These are phyloP conservation scores for Dunaliella primolecta DNA, from an alignment of 139 green algal species.

Conservation along the genomic window DNA sequence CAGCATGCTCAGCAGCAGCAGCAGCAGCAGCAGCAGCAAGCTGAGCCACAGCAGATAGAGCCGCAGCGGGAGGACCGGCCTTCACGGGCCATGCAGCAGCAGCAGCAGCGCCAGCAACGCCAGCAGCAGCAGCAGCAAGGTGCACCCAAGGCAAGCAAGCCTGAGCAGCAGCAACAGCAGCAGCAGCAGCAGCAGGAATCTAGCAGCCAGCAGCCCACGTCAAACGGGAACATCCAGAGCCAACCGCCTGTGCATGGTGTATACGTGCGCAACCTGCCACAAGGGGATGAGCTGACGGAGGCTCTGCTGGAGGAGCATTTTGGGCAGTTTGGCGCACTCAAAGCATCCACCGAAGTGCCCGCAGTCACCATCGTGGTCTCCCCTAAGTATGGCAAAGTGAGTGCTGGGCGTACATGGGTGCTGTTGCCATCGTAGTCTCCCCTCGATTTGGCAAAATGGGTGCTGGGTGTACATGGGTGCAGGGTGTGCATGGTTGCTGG, in stretches of 20 bases:
- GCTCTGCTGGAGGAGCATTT: neutral
- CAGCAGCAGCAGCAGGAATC: neutral
- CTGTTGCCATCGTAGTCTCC: too few relatives aligned
- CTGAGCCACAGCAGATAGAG: neutral
- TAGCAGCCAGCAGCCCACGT: neutral
- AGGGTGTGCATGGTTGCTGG: too few relatives aligned
- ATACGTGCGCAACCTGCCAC: neutral
- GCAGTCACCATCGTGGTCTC: neutral
- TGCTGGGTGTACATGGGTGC: too few relatives aligned
- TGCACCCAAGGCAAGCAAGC: neutral
- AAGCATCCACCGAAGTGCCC: neutral
- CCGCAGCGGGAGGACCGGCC: neutral
- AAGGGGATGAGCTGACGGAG: neutral
- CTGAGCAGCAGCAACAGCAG: neutral
- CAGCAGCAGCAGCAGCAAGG: neutral
- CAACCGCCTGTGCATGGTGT: neutral
- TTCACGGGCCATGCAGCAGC: neutral
- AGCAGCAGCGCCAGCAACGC: neutral
- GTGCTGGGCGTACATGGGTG: too few relatives aligned
- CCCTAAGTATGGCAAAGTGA: neutral
- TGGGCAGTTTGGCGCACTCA: neutral
- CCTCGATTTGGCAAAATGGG: too few relatives aligned
- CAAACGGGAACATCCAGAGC: neutral
- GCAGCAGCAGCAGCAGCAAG: neutral
- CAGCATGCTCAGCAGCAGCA: neutral